Conservation (phyloP, 805 yeast genomes). For the Candida patagonica region DNA sequence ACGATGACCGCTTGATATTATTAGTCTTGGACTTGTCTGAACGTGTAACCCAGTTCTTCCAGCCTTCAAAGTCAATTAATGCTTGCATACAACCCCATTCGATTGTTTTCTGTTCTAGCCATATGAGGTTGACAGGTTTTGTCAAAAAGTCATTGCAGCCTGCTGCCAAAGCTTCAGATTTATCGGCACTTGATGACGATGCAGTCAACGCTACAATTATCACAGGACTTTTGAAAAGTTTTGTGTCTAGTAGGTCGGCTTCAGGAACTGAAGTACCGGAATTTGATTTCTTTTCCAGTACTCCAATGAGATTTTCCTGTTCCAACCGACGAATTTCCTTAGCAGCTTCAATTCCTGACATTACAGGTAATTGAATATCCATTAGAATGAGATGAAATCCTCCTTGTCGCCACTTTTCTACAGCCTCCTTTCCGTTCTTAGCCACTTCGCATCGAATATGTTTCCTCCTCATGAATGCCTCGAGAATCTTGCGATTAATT, state of each 20-base stretch:
- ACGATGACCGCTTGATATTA: background rate
- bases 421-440: constrained; percentile 88
- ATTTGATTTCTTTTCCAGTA: constrained; percentile 32
- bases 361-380: constrained; percentile 95
- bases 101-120: constrained; percentile 82
- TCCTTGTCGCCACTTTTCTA: constrained; percentile 89
- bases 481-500: constrained; percentile 85
- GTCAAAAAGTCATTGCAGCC: constrained; percentile 97
- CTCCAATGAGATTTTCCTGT: constrained; percentile 67
- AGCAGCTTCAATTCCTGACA: constrained; percentile 93
- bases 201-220: constrained; percentile 97
- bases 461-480: constrained; percentile 77
- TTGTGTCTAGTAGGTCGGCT: constrained; percentile 49
- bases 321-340: constrained; percentile 84
- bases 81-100: constrained; percentile 99
- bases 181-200: constrained; percentile 73
- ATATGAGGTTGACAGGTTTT: constrained; percentile 87
- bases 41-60: constrained; percentile 40
- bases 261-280: constrained; percentile 19
- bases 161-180: constrained; percentile 85
- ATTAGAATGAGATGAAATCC: constrained; percentile 90
- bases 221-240: constrained; percentile 82
- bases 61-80: constrained; percentile 86
- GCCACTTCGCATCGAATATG: constrained; percentile 80
- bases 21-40: constrained; percentile 5